Percentiles rank a stretch among this genome's conserved stretches.
phyloP scores from a whole-genome alignment of 352 stramenopile genomes.

The Phytophthora sp. region DNA sequence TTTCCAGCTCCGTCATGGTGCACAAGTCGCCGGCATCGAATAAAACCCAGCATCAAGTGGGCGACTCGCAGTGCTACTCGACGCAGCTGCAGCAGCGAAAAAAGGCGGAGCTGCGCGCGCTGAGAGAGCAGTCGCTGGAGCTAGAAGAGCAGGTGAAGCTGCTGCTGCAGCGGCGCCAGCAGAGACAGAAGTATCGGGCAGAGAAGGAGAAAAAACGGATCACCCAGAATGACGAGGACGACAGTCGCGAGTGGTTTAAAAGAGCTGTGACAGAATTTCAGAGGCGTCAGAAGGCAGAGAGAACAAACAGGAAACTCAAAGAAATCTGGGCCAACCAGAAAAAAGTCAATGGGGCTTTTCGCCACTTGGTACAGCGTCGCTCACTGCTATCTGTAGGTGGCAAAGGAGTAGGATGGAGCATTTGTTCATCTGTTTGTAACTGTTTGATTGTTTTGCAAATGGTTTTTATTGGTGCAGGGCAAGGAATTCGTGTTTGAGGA shows the following conservation, averaged over 20 bases:
- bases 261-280: conserved; percentile 35
- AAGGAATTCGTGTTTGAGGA: conserved; percentile 37
- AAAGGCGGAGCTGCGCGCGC: conserved; percentile 35
- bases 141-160: conserved; percentile 38
- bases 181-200: conserved; percentile 12
- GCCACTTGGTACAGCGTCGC: conserved; percentile 35
- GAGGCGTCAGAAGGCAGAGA: conserved; percentile 35
- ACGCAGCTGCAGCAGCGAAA: conserved; percentile 39
- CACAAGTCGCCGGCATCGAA: conserved; percentile 13
- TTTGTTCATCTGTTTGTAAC: too few species aligned
- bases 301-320: conserved; percentile 42
- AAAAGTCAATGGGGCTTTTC: conserved; percentile 38
- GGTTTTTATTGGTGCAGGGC: conserved; percentile 30
- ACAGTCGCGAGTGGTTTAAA: conserved; percentile 32
- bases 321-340: conserved; percentile 38
- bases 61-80: conserved; percentile 29
- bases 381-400: conserved; percentile 34
- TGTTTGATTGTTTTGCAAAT: conserved; percentile 2
- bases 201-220: conserved; percentile 23
- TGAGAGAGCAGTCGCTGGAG: conserved; percentile 36
- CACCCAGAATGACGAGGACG: conserved; percentile 18
- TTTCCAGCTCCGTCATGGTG: neutral
- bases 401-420: neutral
- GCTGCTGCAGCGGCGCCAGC: conserved; percentile 29
- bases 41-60: conserved; percentile 22